Evolutionary conservation across 1,139 yeast genomes (phyloP), one percentile per base, ranked within the genome.

Genomic region (Hemisphaericaspora subhashii): DNA sequence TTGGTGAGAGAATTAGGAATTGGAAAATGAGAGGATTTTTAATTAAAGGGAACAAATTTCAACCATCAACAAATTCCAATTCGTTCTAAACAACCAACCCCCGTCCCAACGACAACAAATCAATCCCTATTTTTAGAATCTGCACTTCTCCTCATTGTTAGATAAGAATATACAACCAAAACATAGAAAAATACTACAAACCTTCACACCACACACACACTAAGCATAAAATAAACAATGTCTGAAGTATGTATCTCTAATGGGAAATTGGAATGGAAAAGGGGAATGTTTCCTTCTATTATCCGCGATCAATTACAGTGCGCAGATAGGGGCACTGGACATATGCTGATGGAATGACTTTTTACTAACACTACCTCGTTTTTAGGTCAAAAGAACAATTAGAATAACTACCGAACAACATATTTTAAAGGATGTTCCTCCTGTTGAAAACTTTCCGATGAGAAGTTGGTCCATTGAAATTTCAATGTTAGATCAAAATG

Each of bases 381-480:
- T 36, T 30, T 49, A 79, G 72, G 86, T 86, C 32, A 85, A 86
- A 67, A 81, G 98, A 73, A 87, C 92, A 26, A 79, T 92, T 47
- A 83, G 96, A 63, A 80, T 92, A 55, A 85, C 89, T 42, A 92
- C 98, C 20, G 81, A 81, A 51, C 97, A 90, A 65, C 85, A 83
- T 56, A 77, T 92, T 49, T 70, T 88, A 49, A 81, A 83, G 48
- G 96, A 86, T 57, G 83, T 83, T 27, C 90, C 96, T 18, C 89
- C 95, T 20, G 88, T 82, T 44, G 90, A 86, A 54, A 95, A 87
- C 60, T 90, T 85, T 58, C 98, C 98, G n/a, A 85, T 92, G 82
- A 83, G 98, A 58, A 81, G 82, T 64, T 92, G 98, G 98, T 75
- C 86, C 32, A 82, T 92, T 48, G 81, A 83, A 55, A 77, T 92